phyloP scores from a whole-genome alignment of 164 flowering plant species.

The Stephania yunnanensis region DNA sequence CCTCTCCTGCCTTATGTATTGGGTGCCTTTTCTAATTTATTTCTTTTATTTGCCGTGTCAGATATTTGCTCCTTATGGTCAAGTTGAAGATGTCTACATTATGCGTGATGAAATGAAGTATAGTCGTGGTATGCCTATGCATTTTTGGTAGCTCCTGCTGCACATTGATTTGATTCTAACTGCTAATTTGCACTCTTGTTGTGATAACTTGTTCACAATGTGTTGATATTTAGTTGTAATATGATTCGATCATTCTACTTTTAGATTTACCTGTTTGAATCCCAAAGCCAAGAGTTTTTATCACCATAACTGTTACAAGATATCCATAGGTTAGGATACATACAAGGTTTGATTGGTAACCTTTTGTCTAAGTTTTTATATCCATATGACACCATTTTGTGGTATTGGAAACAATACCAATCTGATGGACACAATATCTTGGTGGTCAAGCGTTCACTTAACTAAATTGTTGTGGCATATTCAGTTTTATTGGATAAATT shows the following conservation, averaged over 20 bases:
- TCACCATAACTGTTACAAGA: background rate
- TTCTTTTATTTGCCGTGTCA: constrained; percentile 21
- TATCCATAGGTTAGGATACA: background rate
- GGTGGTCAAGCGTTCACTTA: background rate
- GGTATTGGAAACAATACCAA: background rate
- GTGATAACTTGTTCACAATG: background rate
- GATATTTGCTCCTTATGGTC: constrained; percentile 85
- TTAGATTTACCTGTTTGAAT: background rate
- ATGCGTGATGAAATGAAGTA: constrained; percentile 90
- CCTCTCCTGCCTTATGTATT: background rate
- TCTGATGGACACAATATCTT: background rate
- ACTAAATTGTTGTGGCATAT: background rate
- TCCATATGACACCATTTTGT: background rate
- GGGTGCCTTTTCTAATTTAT: background rate
- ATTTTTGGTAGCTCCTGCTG: constrained; percentile 1
- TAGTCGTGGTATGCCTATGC: constrained; percentile 69
- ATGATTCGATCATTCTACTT: background rate
- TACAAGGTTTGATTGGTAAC: background rate
- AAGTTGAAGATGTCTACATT: constrained; percentile 94
- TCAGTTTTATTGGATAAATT: background rate
- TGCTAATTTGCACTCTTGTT: background rate
- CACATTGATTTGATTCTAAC: background rate
- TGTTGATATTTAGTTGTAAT: background rate
- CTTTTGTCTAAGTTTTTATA: background rate
- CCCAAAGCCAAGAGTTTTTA: background rate